Base-by-base conservation (phyloP, 2,329 filamentous ascomycete species). In the Botrytis tulipae region DNA sequence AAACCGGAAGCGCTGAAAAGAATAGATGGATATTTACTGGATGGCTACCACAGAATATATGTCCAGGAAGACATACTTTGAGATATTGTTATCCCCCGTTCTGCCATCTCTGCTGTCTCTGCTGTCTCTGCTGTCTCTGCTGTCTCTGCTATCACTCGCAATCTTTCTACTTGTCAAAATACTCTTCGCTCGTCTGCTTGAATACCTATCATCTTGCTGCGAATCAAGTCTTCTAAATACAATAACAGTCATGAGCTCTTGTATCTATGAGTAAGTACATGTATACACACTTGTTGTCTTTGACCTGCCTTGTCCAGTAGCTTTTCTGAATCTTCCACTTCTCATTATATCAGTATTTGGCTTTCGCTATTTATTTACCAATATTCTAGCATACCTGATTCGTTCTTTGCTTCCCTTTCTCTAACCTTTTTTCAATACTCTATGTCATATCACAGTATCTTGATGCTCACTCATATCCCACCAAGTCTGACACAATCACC, bases 261-360 rank as follows among this genome's bases (percentile, higher is more conserved):
- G 22, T 25, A 32, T 70, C 7, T 22, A 70, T 29, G 9, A 70
- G 67, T 70, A 70, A 70, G 67, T 54, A 18, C 25, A 51, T 6
- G 3, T 51, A 16, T 54, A n/a, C 16, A 54, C 29, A 25, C 48
- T 29, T 16, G 7, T 7, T 54, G 10, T n/a, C 25, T 54, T 2
- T n/a, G 25, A 29, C 1, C 25, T 6, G 4, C 2, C 48, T n/a
- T n/a, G 7, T 14, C 48, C 25, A 16, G 12, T 14, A 6, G 16
- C 48, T 29, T 54, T 54, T 25, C 14, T 6, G 48, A 14, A n/a
- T n/a, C n/a, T 14, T n/a, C 5, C 12, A n/a, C 4, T n/a, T 51
- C 25, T n/a, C 48, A 29, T 25, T n/a, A 5, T 51, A 14, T 22
- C 48, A n/a, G 9, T 6, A 29, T n/a, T 5, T 54, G 16, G 2